Base-by-base conservation (phyloP, 1,284 basidiomycete genomes). In the Ceratobasidium theobromae region DNA sequence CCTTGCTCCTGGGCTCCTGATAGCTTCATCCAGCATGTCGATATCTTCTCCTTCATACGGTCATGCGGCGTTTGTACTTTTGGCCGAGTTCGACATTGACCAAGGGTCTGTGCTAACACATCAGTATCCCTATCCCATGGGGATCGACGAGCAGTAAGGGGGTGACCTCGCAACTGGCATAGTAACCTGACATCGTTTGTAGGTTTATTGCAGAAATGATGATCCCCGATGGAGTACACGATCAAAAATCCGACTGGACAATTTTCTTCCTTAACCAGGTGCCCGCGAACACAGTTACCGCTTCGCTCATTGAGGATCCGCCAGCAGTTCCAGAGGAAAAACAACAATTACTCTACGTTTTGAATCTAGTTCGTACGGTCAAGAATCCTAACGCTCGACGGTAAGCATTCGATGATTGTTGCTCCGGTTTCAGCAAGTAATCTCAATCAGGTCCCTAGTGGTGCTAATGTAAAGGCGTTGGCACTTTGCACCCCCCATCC, bases 251-350 rank as follows among this genome's bases (percentile, higher is more conserved):
- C 76, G 96, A 99, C 76, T 99, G 95, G 96, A 99, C 96, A 3
- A 87, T 98, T 65, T 98, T 99, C 82, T 98, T 97, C 76, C 84
- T 98, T 54, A 97, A 97, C 74, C 95, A 97, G 77, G 93, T 91
- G 0, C 82, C 86, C 0, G 90, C 88, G 76, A 93, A 93, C 73
- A 89, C 87, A 9, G 91, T 95, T 70, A 85, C 58, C 21, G 32
- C 35, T 21, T 62, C 58, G 48, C 48, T 92, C n/a, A 81, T 93
- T 45, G 86, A 72, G n/a, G 43, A 62, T 25, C 30, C 45, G 1
- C 58, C 58, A 38, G 58, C 48, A 2, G 35, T 27, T 43, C 65
- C 65, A 16, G 58, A 67, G 51, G 69, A 67, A 70, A 67, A 73
- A 68, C 80, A 81, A 27, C 89, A 91, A 67, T 77, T 96, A 70